Conservation (phyloP, 2,329 filamentous ascomycete species). For the Epicoccum sorghinum region DNA sequence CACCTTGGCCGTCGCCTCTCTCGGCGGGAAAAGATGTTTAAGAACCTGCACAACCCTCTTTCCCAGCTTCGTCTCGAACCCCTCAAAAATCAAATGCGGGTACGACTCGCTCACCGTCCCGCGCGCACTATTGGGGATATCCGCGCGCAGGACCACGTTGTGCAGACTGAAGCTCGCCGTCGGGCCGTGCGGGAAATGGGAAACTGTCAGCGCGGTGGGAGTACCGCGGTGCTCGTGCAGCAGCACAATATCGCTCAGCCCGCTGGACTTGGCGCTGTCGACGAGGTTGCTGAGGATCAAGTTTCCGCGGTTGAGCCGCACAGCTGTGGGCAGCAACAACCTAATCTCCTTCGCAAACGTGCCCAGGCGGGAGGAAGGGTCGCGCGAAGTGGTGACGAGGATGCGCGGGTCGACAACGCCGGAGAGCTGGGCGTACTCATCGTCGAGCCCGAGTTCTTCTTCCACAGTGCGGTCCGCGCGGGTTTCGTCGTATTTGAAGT, state of each 20-base stretch:
- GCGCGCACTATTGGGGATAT: slow-evolving; percentile 85
- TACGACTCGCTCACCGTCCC: slow-evolving; percentile 93
- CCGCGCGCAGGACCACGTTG: slow-evolving; percentile 89
- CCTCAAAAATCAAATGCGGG: slow-evolving; percentile 94
- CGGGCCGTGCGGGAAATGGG: slow-evolving; percentile 86
- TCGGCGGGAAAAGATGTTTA: slow-evolving; percentile 91
- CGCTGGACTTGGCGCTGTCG: slow-evolving; percentile 77
- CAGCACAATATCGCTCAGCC: slow-evolving; percentile 78
- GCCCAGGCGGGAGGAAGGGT: slow-evolving; percentile 82
- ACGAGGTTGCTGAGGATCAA: slow-evolving; percentile 86
- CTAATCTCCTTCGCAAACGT: slow-evolving; percentile 93
- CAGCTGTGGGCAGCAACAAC: slow-evolving; percentile 80
- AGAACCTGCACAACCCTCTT: slow-evolving; percentile 85
- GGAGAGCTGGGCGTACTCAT: slow-evolving; percentile 90
- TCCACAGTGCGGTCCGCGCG: slow-evolving; percentile 69
- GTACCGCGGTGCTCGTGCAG: slow-evolving; percentile 88
- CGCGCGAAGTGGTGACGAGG: slow-evolving; percentile 87
- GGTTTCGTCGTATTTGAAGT: slow-evolving; percentile 94
- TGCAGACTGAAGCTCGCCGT: slow-evolving; percentile 87
- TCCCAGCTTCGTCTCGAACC: slow-evolving; percentile 82
- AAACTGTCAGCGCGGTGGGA: slow-evolving; percentile 86
- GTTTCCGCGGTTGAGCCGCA: slow-evolving; percentile 90
- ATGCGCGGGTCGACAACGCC: slow-evolving; percentile 89
- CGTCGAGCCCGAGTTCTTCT: slow-evolving; percentile 77
- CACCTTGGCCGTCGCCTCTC: slow-evolving; percentile 78